phyloP scores from a whole-genome alignment of 179 eudicot genomes.

The Silene coronaria region DNA sequence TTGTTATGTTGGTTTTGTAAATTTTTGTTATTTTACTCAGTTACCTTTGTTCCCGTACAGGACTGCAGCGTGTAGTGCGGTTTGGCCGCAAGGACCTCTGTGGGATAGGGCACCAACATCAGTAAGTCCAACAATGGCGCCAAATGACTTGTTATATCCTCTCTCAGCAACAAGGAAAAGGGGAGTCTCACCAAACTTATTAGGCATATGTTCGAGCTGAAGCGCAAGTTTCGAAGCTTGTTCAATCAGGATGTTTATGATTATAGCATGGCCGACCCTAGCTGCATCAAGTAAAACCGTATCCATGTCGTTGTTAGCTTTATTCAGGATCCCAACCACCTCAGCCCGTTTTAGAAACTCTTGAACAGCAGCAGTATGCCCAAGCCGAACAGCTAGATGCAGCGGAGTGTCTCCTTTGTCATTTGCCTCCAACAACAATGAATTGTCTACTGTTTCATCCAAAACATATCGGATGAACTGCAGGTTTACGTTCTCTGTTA shows the following conservation, averaged over 20 bases:
- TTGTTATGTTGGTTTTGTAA: too few species aligned
- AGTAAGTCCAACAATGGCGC: not conserved
- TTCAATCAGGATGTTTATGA: not conserved
- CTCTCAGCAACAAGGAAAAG: not conserved
- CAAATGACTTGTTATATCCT: not conserved
- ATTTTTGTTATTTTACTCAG: not conserved
- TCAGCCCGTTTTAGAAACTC: not conserved
- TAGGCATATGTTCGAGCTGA: not conserved
- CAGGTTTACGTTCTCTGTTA: too few species aligned
- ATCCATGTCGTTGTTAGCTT: not conserved
- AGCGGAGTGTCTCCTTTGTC: conserved; percentile 5
- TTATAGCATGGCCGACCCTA: not conserved
- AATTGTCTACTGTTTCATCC: too few species aligned
- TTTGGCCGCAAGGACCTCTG: conserved; percentile 20
- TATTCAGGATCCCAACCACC: not conserved
- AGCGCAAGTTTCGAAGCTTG: not conserved
- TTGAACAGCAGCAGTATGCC: conserved; percentile 1
- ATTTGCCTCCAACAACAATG: not conserved
- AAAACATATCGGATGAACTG: too few species aligned
- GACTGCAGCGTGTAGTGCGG: conserved; percentile 14
- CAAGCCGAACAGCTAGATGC: conserved; percentile 15
- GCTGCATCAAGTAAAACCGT: not conserved
- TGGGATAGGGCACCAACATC: not conserved
- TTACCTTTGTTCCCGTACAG: conserved; percentile 11
- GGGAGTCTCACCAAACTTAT: conserved; percentile 12